Percentiles rank a stretch among this genome's conserved stretches.
phyloP scores from a whole-genome alignment of 768 basidiomycete species.

The Clitopilus hobsonii region DNA sequence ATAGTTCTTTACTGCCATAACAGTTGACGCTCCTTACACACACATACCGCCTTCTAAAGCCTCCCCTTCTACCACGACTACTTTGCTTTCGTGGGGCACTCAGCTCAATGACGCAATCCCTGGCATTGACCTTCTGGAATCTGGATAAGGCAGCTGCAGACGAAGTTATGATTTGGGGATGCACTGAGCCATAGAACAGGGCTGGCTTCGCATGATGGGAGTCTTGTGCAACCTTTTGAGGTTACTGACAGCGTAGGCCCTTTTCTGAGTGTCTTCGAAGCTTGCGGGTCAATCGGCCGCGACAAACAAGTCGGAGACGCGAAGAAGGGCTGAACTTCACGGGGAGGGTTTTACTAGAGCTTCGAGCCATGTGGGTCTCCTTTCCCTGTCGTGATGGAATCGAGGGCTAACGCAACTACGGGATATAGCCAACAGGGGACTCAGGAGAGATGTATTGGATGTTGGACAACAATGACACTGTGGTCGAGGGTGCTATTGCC shows the following conservation, averaged over 20 bases:
- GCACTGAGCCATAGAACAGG: slow-evolving; percentile 24
- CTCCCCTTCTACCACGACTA: neutral
- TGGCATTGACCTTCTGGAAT: slow-evolving; percentile 16
- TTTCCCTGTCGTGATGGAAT: no score
- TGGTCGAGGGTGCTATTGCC: neutral
- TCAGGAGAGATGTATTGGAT: no score
- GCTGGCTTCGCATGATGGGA: slow-evolving; percentile 14
- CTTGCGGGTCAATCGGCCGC: slow-evolving; percentile 20
- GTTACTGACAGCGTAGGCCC: neutral
- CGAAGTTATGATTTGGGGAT: slow-evolving; percentile 17
- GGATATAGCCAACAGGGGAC: no score
- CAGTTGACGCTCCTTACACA: slow-evolving; percentile 22
- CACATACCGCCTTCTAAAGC: slow-evolving; percentile 9
- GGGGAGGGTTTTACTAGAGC: neutral
- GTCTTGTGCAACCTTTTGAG: neutral
- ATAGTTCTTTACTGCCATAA: slow-evolving; percentile 18
- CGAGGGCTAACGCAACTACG: no score
- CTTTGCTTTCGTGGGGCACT: slow-evolving; percentile 14
- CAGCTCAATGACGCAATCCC: slow-evolving; percentile 19
- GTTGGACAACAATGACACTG: neutral
- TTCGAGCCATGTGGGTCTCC: neutral
- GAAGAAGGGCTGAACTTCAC: neutral
- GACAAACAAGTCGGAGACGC: neutral
- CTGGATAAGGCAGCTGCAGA: slow-evolving; percentile 17
- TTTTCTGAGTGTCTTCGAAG: neutral